These are phyloP conservation scores for Aurifilum marmelostoma DNA, from an alignment of 2,329 filamentous ascomycete species.

Conservation along the genomic window DNA sequence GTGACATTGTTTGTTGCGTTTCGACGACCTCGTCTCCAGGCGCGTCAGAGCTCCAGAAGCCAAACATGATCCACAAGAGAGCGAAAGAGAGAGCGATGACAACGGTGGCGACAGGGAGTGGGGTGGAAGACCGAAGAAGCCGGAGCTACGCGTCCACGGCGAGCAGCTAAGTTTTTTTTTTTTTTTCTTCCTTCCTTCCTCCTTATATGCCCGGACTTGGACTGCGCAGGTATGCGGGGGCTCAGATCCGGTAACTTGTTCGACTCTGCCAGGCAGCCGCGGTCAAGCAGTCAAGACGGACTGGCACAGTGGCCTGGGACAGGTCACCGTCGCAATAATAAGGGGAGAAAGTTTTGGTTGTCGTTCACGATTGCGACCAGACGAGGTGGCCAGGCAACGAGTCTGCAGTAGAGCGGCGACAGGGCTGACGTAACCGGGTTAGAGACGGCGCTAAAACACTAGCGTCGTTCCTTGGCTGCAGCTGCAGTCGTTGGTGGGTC, in stretches of 20 bases:
- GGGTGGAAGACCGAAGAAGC: slow-evolving; percentile 23
- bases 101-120: slow-evolving; percentile 35
- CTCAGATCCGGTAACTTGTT: background rate
- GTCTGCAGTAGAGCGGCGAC: slow-evolving; percentile 20
- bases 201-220: background rate
- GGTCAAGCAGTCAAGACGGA: slow-evolving; percentile 27
- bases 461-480: slow-evolving; percentile 28
- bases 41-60: slow-evolving; percentile 62
- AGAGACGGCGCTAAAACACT: slow-evolving; percentile 25
- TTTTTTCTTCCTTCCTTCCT: too few species aligned
- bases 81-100: slow-evolving; percentile 34
- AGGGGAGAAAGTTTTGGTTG: slow-evolving; percentile 19
- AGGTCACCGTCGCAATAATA: slow-evolving; percentile 14
- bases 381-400: slow-evolving; percentile 21
- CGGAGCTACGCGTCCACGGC: background rate
- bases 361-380: background rate
- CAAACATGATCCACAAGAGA: slow-evolving; percentile 54
- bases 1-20: slow-evolving; percentile 46
- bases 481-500: slow-evolving; percentile 31
- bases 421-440: slow-evolving; percentile 39
- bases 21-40: slow-evolving; percentile 59
- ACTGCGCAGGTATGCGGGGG: background rate
- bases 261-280: slow-evolving; percentile 4
- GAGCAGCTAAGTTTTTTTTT: background rate
- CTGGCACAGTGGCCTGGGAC: background rate